These are phyloP conservation scores for Fusarium palustre DNA, from an alignment of 2,329 filamentous ascomycete species.

Conservation along the genomic window DNA sequence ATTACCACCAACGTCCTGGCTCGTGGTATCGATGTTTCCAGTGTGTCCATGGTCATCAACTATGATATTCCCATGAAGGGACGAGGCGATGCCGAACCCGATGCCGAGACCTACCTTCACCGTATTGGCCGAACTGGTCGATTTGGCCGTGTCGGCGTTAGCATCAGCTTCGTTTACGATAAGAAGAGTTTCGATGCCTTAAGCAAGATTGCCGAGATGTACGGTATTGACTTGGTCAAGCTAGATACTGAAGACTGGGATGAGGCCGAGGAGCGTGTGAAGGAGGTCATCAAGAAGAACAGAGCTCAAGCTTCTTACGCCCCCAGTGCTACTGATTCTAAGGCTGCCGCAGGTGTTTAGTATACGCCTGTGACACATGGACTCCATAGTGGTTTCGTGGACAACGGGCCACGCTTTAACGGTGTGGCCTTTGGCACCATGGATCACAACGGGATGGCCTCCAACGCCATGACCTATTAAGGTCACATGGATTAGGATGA, in stretches of 20 bases:
- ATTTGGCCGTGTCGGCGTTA: conserved; percentile 95
- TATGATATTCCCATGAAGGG: conserved; percentile 88
- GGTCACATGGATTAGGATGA: neutral
- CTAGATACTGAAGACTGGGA: conserved; percentile 93
- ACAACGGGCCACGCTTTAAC: conserved; percentile 18
- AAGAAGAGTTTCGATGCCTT: conserved; percentile 83
- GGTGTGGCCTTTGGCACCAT: conserved; percentile 14
- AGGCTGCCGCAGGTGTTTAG: conserved; percentile 49
- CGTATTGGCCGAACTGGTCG: conserved; percentile 96
- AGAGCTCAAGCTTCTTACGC: conserved; percentile 67
- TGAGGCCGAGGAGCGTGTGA: conserved; percentile 83
- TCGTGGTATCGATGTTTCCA: conserved; percentile 92
- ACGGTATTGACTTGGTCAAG: conserved; percentile 82
- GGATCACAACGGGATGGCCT: neutral
- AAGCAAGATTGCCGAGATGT: conserved; percentile 81
- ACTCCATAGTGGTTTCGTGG: conserved; percentile 13
- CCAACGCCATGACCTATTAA: conserved; percentile 19
- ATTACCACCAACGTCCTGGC: conserved; percentile 98
- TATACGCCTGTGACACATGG: conserved; percentile 31
- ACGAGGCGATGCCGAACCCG: conserved; percentile 81
- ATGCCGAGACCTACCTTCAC: conserved; percentile 96
- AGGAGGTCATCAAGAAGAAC: conserved; percentile 81
- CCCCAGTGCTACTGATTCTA: conserved; percentile 58
- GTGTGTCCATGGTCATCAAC: conserved; percentile 97
- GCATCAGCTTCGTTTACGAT: conserved; percentile 94